Base-by-base conservation (phyloP, 1,284 basidiomycete species). In the Boletus holoroseus region DNA sequence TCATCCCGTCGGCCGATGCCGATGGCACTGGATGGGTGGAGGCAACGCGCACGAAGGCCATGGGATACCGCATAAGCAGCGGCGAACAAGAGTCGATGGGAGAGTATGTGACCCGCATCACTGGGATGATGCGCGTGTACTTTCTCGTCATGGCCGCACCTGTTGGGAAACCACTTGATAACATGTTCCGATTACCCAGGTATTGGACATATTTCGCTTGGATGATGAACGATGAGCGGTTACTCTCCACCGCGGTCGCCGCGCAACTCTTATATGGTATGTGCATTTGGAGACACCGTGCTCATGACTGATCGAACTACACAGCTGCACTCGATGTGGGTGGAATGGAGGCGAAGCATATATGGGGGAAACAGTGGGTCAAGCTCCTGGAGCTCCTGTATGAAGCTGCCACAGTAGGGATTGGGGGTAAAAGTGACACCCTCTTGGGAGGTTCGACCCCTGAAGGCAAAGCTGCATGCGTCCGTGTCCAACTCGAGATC, bases 41-140 rank as follows among this genome's bases (percentile, higher is more conserved):
- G 1, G 74, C 65, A 3, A 76, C 78, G 16, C 78, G 81, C 51
- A 73, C 69, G 48, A 93, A 91, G 64, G 79, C 80, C 9, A 76
- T 85, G 57, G 93, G 94, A 1, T 82, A 79, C 60, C 73, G 78
- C 27, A 69, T 69, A 53, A 75, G 49, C 34, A 53, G 57, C 24
- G 44, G 40, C 9, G 64, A 63, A 31, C 54, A 55, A 44, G 79
- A 94, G 68, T 73, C 76, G 0, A 64, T 71, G 15, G 71, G 78
- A 15, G 87, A 91, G 46, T 89, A 91, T 66, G 76, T 79, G 20
- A 75, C 76, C 39, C 81, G 95, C n/a, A 78, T 96, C 58, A 72
- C 81, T 26, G 93, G 92, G 6, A 81, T 94, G 41, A 77, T 92
- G 74, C 82, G 93, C 9, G 81, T 99, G 20, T 99, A 96, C 73